A percentile compares a stretch with the other conserved stretches of the same genome.
Evolutionary conservation across 768 basidiomycete species (phyloP).

Genomic region (Leccinum arenicola): DNA sequence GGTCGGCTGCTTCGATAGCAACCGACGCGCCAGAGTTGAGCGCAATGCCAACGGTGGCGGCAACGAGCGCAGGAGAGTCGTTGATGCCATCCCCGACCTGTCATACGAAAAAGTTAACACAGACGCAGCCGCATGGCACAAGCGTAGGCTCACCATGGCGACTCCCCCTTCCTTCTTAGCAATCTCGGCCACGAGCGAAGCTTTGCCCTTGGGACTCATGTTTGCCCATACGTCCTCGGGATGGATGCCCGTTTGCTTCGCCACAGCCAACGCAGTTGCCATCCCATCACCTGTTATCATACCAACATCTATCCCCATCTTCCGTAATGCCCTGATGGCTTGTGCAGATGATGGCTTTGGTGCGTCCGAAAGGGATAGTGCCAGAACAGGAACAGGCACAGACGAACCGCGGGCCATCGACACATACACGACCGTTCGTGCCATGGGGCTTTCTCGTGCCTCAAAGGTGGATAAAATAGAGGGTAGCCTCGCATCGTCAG

Average conservation of each 20-base stretch:
- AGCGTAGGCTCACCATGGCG: slow-evolving; percentile 70
- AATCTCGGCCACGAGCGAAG: slow-evolving; percentile 75
- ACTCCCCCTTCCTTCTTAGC: slow-evolving; percentile 74
- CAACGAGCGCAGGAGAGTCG: slow-evolving; percentile 95
- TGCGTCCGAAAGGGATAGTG: slow-evolving; percentile 82
- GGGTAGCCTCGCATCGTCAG: slow-evolving; percentile 53
- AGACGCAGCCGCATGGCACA: background rate
- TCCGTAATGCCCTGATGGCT: slow-evolving; percentile 75
- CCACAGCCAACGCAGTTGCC: slow-evolving; percentile 76
- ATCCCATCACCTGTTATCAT: slow-evolving; percentile 95
- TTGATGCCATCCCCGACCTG: slow-evolving; percentile 99
- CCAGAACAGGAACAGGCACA: slow-evolving; percentile 60
- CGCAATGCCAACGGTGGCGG: slow-evolving; percentile 94
- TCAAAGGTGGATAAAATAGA: slow-evolving; percentile 63
- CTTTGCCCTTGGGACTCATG: slow-evolving; percentile 96
- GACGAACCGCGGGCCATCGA: slow-evolving; percentile 49
- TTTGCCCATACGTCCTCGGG: slow-evolving; percentile 83
- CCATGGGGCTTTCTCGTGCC: slow-evolving; percentile 61
- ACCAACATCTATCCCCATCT: slow-evolving; percentile 89
- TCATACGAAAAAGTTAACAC: background rate
- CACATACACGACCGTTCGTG: slow-evolving; percentile 85
- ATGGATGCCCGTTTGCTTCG: slow-evolving; percentile 84
- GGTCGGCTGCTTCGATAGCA: slow-evolving; percentile 96
- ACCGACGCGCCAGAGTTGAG: slow-evolving; percentile 95
- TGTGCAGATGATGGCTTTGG: slow-evolving; percentile 83